Evolutionary conservation across 169 alveolate species (phyloP), one percentile per base, ranked within the genome.

Genomic region (Sarcocystis neurona): DNA sequence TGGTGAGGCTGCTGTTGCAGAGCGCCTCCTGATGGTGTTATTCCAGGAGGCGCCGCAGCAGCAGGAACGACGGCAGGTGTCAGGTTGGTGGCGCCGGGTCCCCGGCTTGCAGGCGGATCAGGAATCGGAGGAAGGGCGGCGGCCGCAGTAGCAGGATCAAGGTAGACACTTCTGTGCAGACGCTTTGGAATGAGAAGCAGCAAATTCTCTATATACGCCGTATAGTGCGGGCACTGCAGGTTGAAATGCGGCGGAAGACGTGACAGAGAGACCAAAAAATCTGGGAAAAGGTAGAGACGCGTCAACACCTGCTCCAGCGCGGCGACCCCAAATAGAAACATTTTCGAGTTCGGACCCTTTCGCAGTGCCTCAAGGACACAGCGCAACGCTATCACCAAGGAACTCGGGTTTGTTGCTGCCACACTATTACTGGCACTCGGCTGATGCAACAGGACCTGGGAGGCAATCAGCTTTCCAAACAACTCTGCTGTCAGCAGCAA

Each of bases 261-360:
- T 53, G 39, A n/a, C n/a, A 89, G 56, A 41, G 86, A 80, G 60
- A 82, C 86, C 53, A 82, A 79, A 53, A 89, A 89, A 1, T 39
- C 60, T 34, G 92, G 92, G 46, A 53, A 89, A 34, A 32, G 37
- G 44, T 44, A 39, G 68, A 89, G 48, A 20, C 86, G 53, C 44
- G 48, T 86, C n/a, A 89, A 84, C 6, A 94, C 77, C 74, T 91
- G 94, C 34, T 93, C 93, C 82, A 94, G 91, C 0, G 95, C 96
- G 34, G 90, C 77, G 48, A 94, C 60, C 32, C 96, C 96, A 53
- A 94, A 94, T 44, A 88, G 68, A 50, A 92, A 94, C 94, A 94
- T 91, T 63, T 91, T 87, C 32, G 94, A 87, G 77, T 90, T 79
- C 43, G 84, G 93, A 39, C 77, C 92, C 60, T 93, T 93, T 74